Base-by-base conservation (phyloP, 2,329 filamentous ascomycete species). In the Cryphonectria naterciae region DNA sequence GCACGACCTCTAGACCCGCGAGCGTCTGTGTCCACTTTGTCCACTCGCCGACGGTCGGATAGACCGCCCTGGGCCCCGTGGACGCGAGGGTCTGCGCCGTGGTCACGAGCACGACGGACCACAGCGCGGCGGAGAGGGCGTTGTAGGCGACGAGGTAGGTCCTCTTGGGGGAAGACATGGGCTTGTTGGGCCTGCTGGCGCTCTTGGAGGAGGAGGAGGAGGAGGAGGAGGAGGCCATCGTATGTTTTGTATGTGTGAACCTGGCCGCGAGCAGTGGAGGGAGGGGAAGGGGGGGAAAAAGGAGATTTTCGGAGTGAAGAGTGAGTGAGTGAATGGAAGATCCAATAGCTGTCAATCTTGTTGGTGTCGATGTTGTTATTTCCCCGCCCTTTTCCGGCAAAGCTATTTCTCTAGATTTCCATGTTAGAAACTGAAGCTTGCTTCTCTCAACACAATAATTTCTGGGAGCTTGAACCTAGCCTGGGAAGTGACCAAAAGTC, bases 21-120 rank as follows among this genome's bases (percentile, higher is more conserved):
- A 93, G 81, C 3, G 92, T 96, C 85, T 99, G 96, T 69, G 93
- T 95, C 88, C 89, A 90, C 77, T 92, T 91, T 63, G 89, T 89
- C 80, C 91, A 94, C 67, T 88, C 83, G 74, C 92, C 91, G 11
- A 90, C 86, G 60, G 84, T 86, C 7, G 84, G 79, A 77, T 90
- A 92, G 64, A 93, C 89, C 68, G 86, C 83, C 22, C 83, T 82
- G 68, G 89, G 87, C 11, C 88, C 87, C n/a, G 83, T 80, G 35
- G 85, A 76, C 32, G 85, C 78, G 32, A 92, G 85, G 68, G 89
- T 81, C 39, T 80, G 74, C 37, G 90, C 76, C 2, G 92, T 91
- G 72, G 93, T 89, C 68, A 88, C 87, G 56, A 98, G 88, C 68
- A 98, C 90, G 25, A 89, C 88, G 56, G 87, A 82, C 96, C 96